Percentiles rank a stretch among this genome's conserved stretches.
phyloP scores from a whole-genome alignment of 1,284 basidiomycete species.

The Malassezia sp. region DNA sequence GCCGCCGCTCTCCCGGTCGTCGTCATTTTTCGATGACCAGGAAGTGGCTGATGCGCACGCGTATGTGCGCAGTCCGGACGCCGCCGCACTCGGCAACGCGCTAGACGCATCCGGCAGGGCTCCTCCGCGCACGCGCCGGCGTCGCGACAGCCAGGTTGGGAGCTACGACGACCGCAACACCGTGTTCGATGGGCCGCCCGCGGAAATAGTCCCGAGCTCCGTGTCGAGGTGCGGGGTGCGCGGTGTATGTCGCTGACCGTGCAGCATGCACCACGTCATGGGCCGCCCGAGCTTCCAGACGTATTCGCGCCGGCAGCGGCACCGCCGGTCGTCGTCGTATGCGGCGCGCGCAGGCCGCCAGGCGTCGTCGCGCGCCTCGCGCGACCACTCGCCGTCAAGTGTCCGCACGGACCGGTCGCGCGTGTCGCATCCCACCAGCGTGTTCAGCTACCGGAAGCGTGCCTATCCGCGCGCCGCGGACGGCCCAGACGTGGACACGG shows the following conservation, averaged over 20 bases:
- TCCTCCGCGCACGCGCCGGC: constrained; percentile 4
- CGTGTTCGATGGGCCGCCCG: constrained; percentile 43
- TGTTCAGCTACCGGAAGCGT: constrained; percentile 20
- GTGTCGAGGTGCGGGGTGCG: too few species aligned
- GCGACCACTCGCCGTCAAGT: constrained; percentile 21
- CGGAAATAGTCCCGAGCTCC: constrained; percentile 40
- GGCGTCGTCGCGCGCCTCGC: constrained; percentile 21
- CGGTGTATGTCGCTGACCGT: too few species aligned
- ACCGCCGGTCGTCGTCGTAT: constrained; percentile 23
- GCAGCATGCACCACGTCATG: constrained; percentile 25
- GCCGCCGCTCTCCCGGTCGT: constrained; percentile 23
- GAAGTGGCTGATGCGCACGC: constrained; percentile 34
- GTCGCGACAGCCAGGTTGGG: constrained; percentile 39
- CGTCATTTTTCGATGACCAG: constrained; percentile 42
- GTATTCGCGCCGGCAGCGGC: constrained; percentile 16
- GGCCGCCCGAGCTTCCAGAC: constrained; percentile 23
- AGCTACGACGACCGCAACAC: constrained; percentile 39
- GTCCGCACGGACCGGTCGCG: constrained; percentile 14
- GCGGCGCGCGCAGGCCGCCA: constrained; percentile 19
- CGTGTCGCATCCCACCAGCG: constrained; percentile 11
- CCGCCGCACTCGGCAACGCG: neutral
- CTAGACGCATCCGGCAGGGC: constrained; percentile 11
- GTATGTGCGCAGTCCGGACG: constrained; percentile 19
- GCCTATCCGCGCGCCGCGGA: constrained; percentile 17
- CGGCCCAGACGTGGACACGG: constrained; percentile 14